Evolutionary conservation across 371 early-diverging fungal genomes (phyloP), one percentile per base, ranked within the genome.

Genomic region (Mucor lusitanicus): DNA sequence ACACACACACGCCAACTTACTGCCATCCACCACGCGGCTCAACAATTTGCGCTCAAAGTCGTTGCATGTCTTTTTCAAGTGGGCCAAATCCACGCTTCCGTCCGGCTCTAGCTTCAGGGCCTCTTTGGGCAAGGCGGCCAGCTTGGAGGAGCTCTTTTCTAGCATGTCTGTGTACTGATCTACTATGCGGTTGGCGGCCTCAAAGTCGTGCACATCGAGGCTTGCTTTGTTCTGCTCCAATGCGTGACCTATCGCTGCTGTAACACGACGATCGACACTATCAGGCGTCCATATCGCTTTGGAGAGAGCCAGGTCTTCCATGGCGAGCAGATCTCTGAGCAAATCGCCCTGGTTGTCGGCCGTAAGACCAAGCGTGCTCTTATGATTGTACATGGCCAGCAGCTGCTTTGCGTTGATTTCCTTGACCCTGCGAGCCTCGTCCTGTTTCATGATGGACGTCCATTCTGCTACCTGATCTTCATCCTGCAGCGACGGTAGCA

Each of bases 1-100:
- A 64, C 17, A 40, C 25, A 17, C 1, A 39, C 15, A 0, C 15
- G 4, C 9, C 19, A 19, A 70, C 72, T 71, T 84, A 85, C 86
- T 67, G 44, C 92, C 92, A 70, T 89, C 85, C 6, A 91, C 86
- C 37, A 92, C 82, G 54, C 89, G 83, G 39, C 80, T 68, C 4
- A 92, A 53, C 30, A 92, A 64, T 32, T 84, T 78, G 57, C 79
- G 70, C 65, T 92, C 92, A 58, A 91, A 86, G 32, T 70, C 73
- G 68, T 74, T 69, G 50, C 85, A 87, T 0, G 63, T 72, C 17
- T 70, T 72, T 27, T 73, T 72, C 9, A 82, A 61, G 15, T 54
- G 55, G 3, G 65, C 63, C 7, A 81, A 27, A 54, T 76, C 68
- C 7, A 79, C 21, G 3, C 28, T 64, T 7, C 70, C 73, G 23